Evolutionary conservation across 345 rosid species (phyloP).

Genomic region (Luvunga scandens): DNA sequence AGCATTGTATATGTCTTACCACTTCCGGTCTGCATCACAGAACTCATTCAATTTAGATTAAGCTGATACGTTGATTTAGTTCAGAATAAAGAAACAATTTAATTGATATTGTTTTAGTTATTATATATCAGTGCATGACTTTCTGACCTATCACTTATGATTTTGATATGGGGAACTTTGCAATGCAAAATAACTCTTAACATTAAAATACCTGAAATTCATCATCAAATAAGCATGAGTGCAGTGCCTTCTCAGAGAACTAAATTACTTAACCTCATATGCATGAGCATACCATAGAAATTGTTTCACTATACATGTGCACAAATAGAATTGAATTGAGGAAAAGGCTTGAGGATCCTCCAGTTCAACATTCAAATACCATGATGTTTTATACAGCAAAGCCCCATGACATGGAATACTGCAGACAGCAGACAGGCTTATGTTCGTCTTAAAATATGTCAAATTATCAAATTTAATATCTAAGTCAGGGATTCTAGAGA

Average conservation of each 20-base stretch:
- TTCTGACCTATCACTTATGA: not conserved
- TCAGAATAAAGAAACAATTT: not conserved
- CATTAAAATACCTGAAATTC: not conserved
- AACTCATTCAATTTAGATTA: constrained; percentile 11
- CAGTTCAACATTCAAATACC: not conserved
- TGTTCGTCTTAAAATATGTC: not conserved
- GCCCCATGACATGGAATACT: not conserved
- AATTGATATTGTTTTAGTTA: not conserved
- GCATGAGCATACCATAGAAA: not conserved
- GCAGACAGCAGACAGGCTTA: not conserved
- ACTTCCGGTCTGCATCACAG: constrained; percentile 80
- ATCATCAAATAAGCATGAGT: not conserved
- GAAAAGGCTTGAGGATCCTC: not conserved
- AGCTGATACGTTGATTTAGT: not conserved
- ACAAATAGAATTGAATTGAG: not conserved
- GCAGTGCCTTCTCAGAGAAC: not conserved
- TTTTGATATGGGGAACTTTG: not conserved
- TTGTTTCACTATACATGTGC: not conserved
- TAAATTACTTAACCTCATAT: not conserved
- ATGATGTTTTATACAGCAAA: not conserved
- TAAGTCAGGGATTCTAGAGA: not conserved
- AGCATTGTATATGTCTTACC: constrained; percentile 99
- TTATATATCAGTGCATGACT: not conserved
- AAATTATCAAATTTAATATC: not conserved
- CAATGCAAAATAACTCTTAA: not conserved